Conservation (phyloP, 208 protist genomes). For the Acanthamoeba healyi region DNA sequence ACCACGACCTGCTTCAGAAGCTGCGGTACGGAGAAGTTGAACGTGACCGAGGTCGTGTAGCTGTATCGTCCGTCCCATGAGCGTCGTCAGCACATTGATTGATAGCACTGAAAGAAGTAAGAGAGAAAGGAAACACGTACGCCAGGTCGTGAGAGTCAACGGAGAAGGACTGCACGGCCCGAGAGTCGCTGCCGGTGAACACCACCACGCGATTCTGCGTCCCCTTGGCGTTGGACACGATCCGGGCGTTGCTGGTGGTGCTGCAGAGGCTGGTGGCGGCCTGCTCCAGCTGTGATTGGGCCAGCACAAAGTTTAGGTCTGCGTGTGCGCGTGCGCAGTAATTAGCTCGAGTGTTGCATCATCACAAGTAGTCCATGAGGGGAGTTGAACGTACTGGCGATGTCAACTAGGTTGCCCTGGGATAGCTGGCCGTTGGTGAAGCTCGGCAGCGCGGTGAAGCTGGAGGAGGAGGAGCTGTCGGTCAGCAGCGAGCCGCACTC, state of each 20-base stretch:
- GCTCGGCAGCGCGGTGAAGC: neutral
- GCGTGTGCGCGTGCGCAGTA: too few relatives aligned
- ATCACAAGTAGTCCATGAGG: too few relatives aligned
- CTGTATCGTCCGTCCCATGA: too few relatives aligned
- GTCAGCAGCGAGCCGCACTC: constrained; percentile 13
- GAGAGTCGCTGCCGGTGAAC: neutral
- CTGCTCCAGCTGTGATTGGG: neutral
- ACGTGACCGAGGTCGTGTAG: neutral
- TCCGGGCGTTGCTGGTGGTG: neutral
- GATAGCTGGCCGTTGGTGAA: constrained; percentile 8
- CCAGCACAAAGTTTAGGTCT: neutral
- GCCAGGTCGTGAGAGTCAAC: neutral
- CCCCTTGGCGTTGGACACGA: neutral
- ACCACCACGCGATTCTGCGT: neutral
- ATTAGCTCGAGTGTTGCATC: too few relatives aligned
- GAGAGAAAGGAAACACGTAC: too few relatives aligned
- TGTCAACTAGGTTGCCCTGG: neutral
- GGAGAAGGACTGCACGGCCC: neutral
- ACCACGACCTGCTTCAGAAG: neutral
- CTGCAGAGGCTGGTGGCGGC: neutral
- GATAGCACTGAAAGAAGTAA: too few relatives aligned
- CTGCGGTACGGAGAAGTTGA: neutral
- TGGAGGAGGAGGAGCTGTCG: neutral
- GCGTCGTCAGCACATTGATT: too few relatives aligned
- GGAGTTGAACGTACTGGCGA: neutral